Base-by-base conservation (phyloP, 441 rosid species). In the Iberis amara region DNA sequence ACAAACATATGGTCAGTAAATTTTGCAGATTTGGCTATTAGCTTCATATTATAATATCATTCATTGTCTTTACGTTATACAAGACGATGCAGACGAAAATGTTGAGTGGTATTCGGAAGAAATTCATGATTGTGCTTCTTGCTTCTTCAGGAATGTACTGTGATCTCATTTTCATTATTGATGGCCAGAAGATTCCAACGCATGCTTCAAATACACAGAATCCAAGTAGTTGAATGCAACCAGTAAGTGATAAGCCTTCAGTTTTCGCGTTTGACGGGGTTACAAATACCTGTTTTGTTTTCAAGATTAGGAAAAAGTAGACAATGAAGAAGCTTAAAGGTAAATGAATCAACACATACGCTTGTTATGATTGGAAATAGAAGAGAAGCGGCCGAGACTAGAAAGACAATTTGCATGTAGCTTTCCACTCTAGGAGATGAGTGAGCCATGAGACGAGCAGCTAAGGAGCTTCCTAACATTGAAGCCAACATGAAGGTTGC, bases 81-180 rank as follows among this genome's bases (percentile, higher is more conserved):
- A 86, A 63, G 59, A 86, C 89, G 11, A 86, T 59, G 39, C 92
- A 86, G 47, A 83, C 92, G 50, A 83, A 86, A 52, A 86, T 75
- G 65, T 81, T 86, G 71, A 86, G 84, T 68, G 96, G 96, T 55
- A 86, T 73, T 59, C 96, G 82, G 76, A 84, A 87, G 69, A 84
- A 84, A 71, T 84, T 84, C 90, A 88, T 88, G 64, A 85, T 88
- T 66, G 96, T 88, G 80, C 94, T 85, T 55, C 94, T 74, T 57
- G 96, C 94, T 66, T 88, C 90, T 73, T 88, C 96, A 0, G 96
- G 94, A 47, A 88, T 85, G 74, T 82, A 88, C 50, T 88, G 96
- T 59, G 96, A 88, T 62, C 94, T 76, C 96, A 85, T 88, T 77
- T 88, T 88, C 96, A 88, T 85, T 42, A 88, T 82, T 48, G 94